These are phyloP conservation scores for Pouteria campechiana DNA, from an alignment of 179 eudicot genomes.

Conservation along the genomic window DNA sequence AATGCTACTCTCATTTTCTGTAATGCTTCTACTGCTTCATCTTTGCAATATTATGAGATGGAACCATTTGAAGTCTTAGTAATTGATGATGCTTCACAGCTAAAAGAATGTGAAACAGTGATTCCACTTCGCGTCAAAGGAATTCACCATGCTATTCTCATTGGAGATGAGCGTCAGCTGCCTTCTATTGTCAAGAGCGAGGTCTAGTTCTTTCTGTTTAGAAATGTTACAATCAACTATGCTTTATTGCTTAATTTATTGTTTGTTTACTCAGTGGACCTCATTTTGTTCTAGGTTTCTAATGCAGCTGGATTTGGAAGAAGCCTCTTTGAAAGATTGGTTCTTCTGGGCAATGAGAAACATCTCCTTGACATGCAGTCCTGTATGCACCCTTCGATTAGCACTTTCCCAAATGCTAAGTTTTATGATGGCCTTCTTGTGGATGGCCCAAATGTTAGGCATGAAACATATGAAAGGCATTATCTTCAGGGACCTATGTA, in stretches of 20 bases:
- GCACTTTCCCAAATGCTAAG: constrained; percentile 33
- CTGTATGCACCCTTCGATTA: constrained; percentile 58
- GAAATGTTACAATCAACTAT: too few relatives aligned
- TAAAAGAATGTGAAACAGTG: constrained; percentile 23
- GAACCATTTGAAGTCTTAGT: constrained; percentile 12
- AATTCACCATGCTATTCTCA: constrained; percentile 14
- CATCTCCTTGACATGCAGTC: constrained; percentile 42
- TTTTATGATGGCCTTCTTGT: constrained; percentile 28
- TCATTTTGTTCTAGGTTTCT: constrained; percentile 13
- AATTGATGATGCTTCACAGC: constrained; percentile 26
- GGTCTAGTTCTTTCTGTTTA: too few relatives aligned
- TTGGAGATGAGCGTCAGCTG: constrained; percentile 28
- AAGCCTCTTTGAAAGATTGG: constrained; percentile 47
- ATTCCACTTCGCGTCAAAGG: constrained; percentile 24
- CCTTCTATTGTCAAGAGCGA: constrained; percentile 26
- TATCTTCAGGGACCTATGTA: constrained; percentile 36
- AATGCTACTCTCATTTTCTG: constrained; percentile 16
- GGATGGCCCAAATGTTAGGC: constrained; percentile 25
- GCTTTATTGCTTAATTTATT: not conserved
- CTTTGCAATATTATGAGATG: constrained; percentile 3
- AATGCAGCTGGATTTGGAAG: constrained; percentile 42
- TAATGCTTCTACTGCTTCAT: constrained; percentile 11
- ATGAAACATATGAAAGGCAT: constrained; percentile 9
- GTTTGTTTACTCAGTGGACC: not conserved
- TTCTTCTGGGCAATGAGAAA: constrained; percentile 22